Base-by-base conservation (phyloP, 2,329 filamentous ascomycete genomes). In the Curvularia hawaiiensis region DNA sequence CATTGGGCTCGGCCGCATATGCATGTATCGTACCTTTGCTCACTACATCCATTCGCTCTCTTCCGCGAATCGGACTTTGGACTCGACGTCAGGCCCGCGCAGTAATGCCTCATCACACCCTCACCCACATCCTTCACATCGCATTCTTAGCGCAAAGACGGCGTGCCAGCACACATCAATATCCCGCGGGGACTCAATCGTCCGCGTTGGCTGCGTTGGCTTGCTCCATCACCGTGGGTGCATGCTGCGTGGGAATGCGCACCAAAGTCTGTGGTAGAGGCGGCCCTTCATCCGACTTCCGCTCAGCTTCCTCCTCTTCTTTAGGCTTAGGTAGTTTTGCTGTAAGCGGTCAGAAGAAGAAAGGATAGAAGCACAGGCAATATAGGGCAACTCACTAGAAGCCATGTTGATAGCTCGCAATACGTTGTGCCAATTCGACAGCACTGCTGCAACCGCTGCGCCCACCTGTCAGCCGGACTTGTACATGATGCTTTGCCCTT, bases 381-480 rank as follows among this genome's bases (percentile, higher is more conserved):
- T 33, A 5, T 50, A 12, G 16, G 43, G 31, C 7, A 28, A 79
- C 86, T 71, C 82, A 93, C 90, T 84, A 59, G 90, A 93, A 60
- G 91, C 91, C 90, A 95, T 93, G 71, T 90, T 90, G 70, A 96
- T 93, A 41, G 90, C 90, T 63, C 89, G 84, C 59, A 96, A 82
- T 63, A 96, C 91, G 67, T 91, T 93, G 75, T 93, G 89, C 91
- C 91, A 96, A 75, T 95, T 96, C 52, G 88, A 85, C 73, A 96
- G 81, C 22, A 96, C 91, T n/a, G 88, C 85, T 39, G 91, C 91
- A 69, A 96, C 91, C 59, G 90, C 90, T 92, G 53, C 52, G 47
- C 47, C 38, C 52, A 73, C 54, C 62, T 53, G 59, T 73, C 62
- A 72, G 62, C 41, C 50, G 26, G 22, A 24, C 41, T 59, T 54